A percentile compares a stretch with the other conserved stretches of the same genome.
These are phyloP conservation scores for Neocucurbitaria cava DNA, from an alignment of 2,329 filamentous ascomycete species.

Conservation along the genomic window DNA sequence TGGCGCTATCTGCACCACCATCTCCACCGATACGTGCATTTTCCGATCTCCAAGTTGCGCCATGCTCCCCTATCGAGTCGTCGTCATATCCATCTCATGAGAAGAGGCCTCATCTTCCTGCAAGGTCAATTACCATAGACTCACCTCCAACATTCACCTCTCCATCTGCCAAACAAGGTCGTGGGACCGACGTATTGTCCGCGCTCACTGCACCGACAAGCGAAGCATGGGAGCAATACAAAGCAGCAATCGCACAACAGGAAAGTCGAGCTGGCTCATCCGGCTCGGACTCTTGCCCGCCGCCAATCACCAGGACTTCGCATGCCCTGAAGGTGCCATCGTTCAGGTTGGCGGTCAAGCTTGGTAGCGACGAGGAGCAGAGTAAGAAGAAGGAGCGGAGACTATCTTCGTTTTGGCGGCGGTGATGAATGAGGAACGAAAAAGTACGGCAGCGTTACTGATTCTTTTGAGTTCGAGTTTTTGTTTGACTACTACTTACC, in stretches of 20 bases:
- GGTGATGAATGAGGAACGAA: slow-evolving; percentile 1
- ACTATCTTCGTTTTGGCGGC: slow-evolving; percentile 17
- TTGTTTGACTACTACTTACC: slow-evolving; percentile 1
- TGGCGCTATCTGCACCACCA: slow-evolving; percentile 20
- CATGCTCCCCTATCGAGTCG: not conserved
- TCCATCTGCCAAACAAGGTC: slow-evolving; percentile 1
- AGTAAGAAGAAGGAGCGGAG: slow-evolving; percentile 19
- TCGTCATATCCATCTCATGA: slow-evolving; percentile 3
- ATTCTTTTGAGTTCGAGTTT: not conserved
- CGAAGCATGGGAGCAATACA: slow-evolving; percentile 23
- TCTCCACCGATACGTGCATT: slow-evolving; percentile 9
- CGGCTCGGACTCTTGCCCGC: not conserved
- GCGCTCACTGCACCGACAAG: slow-evolving; percentile 2
- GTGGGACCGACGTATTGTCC: slow-evolving; percentile 2
- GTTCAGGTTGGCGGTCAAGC: slow-evolving; percentile 6
- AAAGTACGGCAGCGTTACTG: not conserved
- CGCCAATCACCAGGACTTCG: slow-evolving; percentile 12
- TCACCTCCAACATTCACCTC: not conserved
- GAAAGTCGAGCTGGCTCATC: slow-evolving; percentile 5
- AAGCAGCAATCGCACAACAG: slow-evolving; percentile 13
- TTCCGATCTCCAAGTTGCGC: not conserved
- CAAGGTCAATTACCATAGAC: slow-evolving; percentile 1
- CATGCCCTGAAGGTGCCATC: slow-evolving; percentile 11
- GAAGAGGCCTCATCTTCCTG: slow-evolving; percentile 1
- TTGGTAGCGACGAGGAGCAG: slow-evolving; percentile 11